These are phyloP conservation scores for Cronartium quercuum DNA, from an alignment of 1,284 basidiomycete genomes.

Conservation along the genomic window DNA sequence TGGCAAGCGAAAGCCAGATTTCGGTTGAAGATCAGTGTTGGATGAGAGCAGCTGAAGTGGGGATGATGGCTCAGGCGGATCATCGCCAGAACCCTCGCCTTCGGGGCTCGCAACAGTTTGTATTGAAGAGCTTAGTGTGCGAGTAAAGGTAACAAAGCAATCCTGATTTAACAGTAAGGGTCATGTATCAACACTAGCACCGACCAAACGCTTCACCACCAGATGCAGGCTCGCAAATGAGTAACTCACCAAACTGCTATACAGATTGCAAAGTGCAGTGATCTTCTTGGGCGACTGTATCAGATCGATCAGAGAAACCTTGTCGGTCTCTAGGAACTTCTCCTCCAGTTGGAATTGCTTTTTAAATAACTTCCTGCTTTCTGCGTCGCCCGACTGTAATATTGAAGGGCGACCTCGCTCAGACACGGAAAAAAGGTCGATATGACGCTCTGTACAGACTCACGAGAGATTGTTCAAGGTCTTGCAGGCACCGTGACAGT, in stretches of 20 bases:
- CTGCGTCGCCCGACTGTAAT: slow-evolving; percentile 1
- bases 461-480: slow-evolving; percentile 52
- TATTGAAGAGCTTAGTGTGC: slow-evolving; percentile 21
- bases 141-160: slow-evolving; percentile 32
- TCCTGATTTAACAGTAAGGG: slow-evolving; percentile 17
- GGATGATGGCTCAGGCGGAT: slow-evolving; percentile 49
- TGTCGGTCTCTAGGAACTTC: slow-evolving; percentile 57
- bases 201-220: background rate
- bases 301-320: slow-evolving; percentile 63
- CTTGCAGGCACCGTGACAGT: slow-evolving; percentile 64
- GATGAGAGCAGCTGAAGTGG: background rate
- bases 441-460: slow-evolving; percentile 41
- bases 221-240: background rate
- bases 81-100: background rate
- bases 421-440: background rate
- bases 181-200: background rate
- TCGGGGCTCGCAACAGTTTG: slow-evolving; percentile 16
- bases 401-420: background rate
- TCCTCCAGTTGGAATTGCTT: slow-evolving; percentile 70
- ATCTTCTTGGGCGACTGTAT: slow-evolving; percentile 69
- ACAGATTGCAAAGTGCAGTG: slow-evolving; percentile 68
- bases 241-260: slow-evolving; percentile 73
- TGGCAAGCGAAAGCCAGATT: slow-evolving; percentile 62
- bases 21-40: slow-evolving; percentile 21
- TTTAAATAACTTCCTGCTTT: slow-evolving; percentile 3